phyloP scores from a whole-genome alignment of 768 basidiomycete species.

The Termitomyces sp. region DNA sequence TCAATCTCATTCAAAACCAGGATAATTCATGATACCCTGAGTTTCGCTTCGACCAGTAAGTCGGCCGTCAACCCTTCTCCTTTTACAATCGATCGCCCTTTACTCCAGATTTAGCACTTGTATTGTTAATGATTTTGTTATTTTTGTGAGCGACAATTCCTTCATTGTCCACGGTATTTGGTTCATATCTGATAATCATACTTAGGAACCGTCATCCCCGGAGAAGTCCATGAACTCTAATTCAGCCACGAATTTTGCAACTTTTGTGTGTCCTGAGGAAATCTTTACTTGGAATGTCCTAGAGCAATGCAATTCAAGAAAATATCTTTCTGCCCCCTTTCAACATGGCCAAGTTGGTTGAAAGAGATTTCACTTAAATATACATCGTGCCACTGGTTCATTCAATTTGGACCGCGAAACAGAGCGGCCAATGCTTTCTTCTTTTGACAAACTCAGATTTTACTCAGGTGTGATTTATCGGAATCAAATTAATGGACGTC shows the following conservation, averaged over 20 bases:
- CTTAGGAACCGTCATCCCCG: background rate
- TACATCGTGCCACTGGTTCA: background rate
- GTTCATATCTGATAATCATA: background rate
- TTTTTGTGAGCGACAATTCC: background rate
- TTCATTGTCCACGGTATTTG: background rate
- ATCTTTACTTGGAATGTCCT: background rate
- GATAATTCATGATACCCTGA: conserved; percentile 5
- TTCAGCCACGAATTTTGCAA: background rate
- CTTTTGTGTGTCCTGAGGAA: background rate
- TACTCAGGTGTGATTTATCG: background rate
- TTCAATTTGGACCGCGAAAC: background rate
- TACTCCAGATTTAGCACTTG: background rate
- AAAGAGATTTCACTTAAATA: background rate
- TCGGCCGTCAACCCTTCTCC: background rate
- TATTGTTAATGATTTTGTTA: background rate
- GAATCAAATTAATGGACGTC: background rate
- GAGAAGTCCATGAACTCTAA: background rate
- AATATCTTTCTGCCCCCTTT: background rate
- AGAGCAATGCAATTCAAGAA: background rate
- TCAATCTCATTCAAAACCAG: background rate
- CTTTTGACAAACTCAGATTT: background rate
- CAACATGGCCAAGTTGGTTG: background rate
- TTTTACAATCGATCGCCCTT: background rate
- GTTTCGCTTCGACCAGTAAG: conserved; percentile 1
- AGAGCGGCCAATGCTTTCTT: no score